These are phyloP conservation scores for Acanthamoeba triangularis DNA, from an alignment of 208 protist species.

Conservation along the genomic window DNA sequence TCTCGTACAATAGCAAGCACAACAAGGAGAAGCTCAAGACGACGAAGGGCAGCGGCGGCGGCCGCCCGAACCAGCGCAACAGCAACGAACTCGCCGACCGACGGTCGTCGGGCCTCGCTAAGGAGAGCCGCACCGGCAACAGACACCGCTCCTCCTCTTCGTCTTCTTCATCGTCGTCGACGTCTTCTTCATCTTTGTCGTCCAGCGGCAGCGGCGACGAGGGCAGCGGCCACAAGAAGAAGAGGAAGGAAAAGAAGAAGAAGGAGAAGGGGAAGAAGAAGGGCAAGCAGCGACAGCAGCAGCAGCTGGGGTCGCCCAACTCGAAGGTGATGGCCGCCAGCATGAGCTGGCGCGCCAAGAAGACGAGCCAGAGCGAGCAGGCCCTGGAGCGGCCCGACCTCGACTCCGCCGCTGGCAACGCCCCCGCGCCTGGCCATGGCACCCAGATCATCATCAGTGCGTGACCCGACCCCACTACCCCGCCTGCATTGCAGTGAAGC, in stretches of 20 bases:
- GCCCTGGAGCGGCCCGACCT: not conserved
- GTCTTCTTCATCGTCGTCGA: no score
- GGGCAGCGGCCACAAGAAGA: not conserved
- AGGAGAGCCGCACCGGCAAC: not conserved
- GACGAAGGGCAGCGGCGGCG: not conserved
- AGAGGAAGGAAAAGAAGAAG: not conserved
- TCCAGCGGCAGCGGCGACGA: not conserved
- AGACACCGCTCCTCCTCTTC: no score
- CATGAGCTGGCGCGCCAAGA: conserved; percentile 14
- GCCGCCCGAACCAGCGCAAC: not conserved
- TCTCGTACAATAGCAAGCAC: conserved; percentile 14
- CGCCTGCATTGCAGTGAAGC: not conserved
- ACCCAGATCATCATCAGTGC: not conserved
- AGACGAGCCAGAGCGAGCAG: not conserved
- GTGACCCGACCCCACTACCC: not conserved
- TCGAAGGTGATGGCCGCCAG: not conserved
- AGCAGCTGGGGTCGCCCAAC: not conserved
- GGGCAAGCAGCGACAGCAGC: not conserved
- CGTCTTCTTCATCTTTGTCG: no score
- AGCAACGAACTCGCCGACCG: not conserved
- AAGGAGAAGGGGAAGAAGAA: not conserved
- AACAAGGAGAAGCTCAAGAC: not conserved
- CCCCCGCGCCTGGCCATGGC: not conserved
- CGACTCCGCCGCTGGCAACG: not conserved
- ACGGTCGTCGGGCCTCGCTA: not conserved